phyloP scores from a whole-genome alignment of 192 early-diverging fungal genomes.

The Jimgerdemannia flammicorona region DNA sequence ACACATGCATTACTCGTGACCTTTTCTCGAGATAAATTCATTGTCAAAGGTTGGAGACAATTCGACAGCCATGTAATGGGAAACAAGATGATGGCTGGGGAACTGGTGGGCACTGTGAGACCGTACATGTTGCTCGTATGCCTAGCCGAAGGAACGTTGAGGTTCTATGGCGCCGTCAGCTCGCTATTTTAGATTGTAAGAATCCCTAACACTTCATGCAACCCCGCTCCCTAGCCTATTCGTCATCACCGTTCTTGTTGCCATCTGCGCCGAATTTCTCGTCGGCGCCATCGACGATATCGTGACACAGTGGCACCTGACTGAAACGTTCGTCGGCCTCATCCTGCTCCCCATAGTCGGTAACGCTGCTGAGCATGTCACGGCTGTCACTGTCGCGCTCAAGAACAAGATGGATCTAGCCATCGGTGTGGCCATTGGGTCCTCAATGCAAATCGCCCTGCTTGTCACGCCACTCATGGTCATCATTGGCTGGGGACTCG shows the following conservation, averaged over 20 bases:
- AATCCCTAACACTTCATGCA: too few species aligned
- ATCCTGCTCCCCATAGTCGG: constrained; percentile 90
- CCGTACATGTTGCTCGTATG: too few species aligned
- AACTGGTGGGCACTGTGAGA: too few species aligned
- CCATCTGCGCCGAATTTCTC: constrained; percentile 81
- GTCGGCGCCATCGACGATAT: constrained; percentile 81
- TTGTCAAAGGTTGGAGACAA: too few species aligned
- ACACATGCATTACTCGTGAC: too few species aligned
- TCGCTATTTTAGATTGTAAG: too few species aligned
- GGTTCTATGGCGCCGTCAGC: too few species aligned
- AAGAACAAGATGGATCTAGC: constrained; percentile 93
- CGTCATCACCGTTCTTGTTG: constrained; percentile 63
- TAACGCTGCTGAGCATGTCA: constrained; percentile 87
- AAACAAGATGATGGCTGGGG: too few species aligned
- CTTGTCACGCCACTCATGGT: constrained; percentile 70
- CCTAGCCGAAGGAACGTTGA: too few species aligned
- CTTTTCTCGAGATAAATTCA: too few species aligned
- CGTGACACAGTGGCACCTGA: constrained; percentile 63
- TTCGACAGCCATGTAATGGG: too few species aligned
- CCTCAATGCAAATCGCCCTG: constrained; percentile 85
- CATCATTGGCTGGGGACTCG: constrained; percentile 79
- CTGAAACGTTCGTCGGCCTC: constrained; percentile 85
- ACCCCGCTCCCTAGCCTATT: constrained; percentile 36
- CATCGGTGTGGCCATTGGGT: constrained; percentile 84
- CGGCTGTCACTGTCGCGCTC: constrained; percentile 73